Evolutionary conservation across 805 yeast genomes (phyloP).

Genomic region (Candida endomychidarum): DNA sequence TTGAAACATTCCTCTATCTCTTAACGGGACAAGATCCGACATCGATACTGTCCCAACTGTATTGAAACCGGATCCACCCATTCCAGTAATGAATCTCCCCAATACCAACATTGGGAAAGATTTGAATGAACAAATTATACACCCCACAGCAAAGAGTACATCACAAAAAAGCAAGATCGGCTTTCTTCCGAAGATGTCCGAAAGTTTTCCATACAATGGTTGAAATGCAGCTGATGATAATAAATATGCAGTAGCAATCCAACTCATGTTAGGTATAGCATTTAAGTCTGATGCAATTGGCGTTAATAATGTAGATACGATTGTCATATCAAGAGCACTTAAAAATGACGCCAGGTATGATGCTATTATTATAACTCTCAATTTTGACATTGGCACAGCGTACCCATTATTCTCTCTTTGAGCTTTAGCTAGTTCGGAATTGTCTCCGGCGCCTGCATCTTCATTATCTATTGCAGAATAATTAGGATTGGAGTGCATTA

Average conservation of each 20-base stretch:
- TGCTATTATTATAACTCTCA: slow-evolving; percentile 30
- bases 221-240: slow-evolving; percentile 71
- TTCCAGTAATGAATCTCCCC: slow-evolving; percentile 74
- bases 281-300: slow-evolving; percentile 69
- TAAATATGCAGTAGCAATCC: slow-evolving; percentile 74
- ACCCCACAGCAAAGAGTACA: slow-evolving; percentile 54
- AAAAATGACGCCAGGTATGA: slow-evolving; percentile 47
- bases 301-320: slow-evolving; percentile 63
- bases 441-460: slow-evolving; percentile 10
- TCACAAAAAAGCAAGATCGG: slow-evolving; percentile 52
- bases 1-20: slow-evolving; percentile 79
- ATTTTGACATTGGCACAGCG: slow-evolving; percentile 31
- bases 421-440: slow-evolving; percentile 1
- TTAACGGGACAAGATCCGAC: slow-evolving; percentile 72
- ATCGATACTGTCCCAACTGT: slow-evolving; percentile 73
- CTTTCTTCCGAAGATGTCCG: slow-evolving; percentile 72
- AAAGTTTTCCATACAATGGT: slow-evolving; percentile 68
- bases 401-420: slow-evolving; percentile 21
- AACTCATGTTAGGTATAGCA: slow-evolving; percentile 60
- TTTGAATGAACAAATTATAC: slow-evolving; percentile 54
- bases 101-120: slow-evolving; percentile 48
- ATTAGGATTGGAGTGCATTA: slow-evolving; percentile 6
- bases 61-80: slow-evolving; percentile 89
- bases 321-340: slow-evolving; percentile 67
- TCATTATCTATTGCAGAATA: slow-evolving; percentile 7